Conservation (phyloP, 129 eudicot genomes). For the Daucus carota region DNA sequence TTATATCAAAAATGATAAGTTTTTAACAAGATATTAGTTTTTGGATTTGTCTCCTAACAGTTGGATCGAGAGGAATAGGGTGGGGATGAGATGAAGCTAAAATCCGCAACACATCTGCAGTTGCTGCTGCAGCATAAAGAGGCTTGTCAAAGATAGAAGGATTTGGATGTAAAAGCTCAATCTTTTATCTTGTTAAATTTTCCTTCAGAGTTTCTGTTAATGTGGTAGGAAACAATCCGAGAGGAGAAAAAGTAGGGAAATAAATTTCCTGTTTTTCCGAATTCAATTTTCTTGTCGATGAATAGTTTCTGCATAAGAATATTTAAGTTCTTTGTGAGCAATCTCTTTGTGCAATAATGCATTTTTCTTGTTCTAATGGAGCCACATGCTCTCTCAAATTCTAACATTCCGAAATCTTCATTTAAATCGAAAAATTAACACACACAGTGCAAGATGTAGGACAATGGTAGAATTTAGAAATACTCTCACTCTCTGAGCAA, state of each 20-base stretch:
- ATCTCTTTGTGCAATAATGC: slow-evolving; percentile 7
- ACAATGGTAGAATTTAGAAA: not conserved
- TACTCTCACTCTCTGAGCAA: not conserved
- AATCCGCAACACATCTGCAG: slow-evolving; percentile 15
- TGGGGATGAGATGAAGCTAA: slow-evolving; percentile 22
- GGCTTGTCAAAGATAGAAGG: slow-evolving; percentile 28
- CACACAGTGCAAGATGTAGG: not conserved
- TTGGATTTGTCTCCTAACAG: slow-evolving; percentile 23
- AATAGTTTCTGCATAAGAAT: slow-evolving; percentile 24
- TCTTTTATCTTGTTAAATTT: slow-evolving; percentile 21
- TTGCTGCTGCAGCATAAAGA: slow-evolving; percentile 9
- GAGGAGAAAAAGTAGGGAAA: slow-evolving; percentile 11
- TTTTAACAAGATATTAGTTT: not conserved
- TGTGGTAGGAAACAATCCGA: slow-evolving; percentile 26
- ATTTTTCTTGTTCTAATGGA: slow-evolving; percentile 14
- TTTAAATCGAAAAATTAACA: not conserved
- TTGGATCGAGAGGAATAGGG: slow-evolving; percentile 46
- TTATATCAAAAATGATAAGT: not conserved
- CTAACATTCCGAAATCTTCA: slow-evolving; percentile 7
- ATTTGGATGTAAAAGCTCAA: slow-evolving; percentile 25
- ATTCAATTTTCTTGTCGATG: slow-evolving; percentile 30
- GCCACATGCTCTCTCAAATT: slow-evolving; percentile 24
- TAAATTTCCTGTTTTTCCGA: slow-evolving; percentile 5
- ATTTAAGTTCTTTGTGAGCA: slow-evolving; percentile 3
- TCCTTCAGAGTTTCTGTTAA: slow-evolving; percentile 12